These are phyloP conservation scores for Trichoderma polysporum DNA, from an alignment of 2,329 filamentous ascomycete genomes.

Conservation along the genomic window DNA sequence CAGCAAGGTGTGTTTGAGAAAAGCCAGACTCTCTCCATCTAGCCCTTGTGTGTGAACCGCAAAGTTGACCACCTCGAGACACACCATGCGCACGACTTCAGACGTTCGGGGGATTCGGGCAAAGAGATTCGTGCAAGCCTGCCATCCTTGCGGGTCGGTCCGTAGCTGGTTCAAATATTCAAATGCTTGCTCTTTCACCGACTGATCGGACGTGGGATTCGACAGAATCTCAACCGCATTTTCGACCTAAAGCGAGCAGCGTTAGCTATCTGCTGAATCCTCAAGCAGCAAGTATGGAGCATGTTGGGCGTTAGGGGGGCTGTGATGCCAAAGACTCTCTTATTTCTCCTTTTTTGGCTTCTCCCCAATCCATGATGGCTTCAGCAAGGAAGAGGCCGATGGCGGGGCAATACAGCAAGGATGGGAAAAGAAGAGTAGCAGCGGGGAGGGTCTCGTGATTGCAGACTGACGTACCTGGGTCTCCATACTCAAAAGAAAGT, in stretches of 20 bases:
- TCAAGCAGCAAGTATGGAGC: neutral
- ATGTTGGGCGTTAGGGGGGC: neutral
- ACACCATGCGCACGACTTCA: constrained; percentile 84
- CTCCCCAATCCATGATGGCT: constrained; percentile 3
- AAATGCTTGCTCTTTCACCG: constrained; percentile 78
- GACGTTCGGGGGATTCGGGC: constrained; percentile 71
- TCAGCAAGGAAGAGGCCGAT: constrained; percentile 2
- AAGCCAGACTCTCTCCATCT: constrained; percentile 68
- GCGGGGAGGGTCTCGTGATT: neutral
- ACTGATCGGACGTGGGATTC: constrained; percentile 72
- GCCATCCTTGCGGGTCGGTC: constrained; percentile 82
- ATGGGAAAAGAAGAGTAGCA: neutral
- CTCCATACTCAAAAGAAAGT: constrained; percentile 42
- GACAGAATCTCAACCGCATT: constrained; percentile 94
- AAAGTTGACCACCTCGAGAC: constrained; percentile 90
- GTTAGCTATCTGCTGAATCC: constrained; percentile 2
- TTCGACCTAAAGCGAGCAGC: constrained; percentile 64
- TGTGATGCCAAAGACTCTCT: neutral
- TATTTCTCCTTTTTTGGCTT: neutral
- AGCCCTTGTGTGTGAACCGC: constrained; percentile 79
- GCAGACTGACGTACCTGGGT: constrained; percentile 43
- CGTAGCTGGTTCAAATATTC: constrained; percentile 78
- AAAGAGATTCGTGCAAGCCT: constrained; percentile 84
- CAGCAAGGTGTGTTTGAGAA: constrained; percentile 78
- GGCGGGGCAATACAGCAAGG: constrained; percentile 17